These are phyloP conservation scores for Lepiota venenata DNA, from an alignment of 768 basidiomycete species.

Conservation along the genomic window DNA sequence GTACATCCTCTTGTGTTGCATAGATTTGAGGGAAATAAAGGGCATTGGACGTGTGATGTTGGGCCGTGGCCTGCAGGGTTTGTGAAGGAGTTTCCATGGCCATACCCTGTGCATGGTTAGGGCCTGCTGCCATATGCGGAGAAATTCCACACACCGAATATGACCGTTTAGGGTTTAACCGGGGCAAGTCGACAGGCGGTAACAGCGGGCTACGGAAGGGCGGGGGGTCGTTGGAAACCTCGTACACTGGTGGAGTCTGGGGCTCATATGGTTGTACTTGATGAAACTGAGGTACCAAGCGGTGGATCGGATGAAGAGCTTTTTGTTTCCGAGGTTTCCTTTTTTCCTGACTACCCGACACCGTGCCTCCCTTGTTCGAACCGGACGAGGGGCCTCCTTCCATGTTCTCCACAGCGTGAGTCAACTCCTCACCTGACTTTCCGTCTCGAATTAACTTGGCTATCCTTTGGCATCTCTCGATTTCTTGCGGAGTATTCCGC, in stretches of 20 bases:
- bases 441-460: constrained; percentile 50
- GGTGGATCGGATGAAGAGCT: neutral
- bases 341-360: neutral
- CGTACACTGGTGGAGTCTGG: neutral
- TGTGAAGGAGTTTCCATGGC: neutral
- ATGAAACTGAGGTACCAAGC: neutral
- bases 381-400: neutral
- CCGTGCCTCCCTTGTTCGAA: neutral
- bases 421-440: constrained; percentile 46
- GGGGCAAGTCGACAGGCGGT: constrained; percentile 17
- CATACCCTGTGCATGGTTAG: neutral
- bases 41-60: neutral
- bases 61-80: neutral
- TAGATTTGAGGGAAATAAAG: neutral
- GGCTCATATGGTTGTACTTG: neutral
- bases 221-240: constrained; percentile 13
- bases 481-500: constrained; percentile 45
- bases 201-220: constrained; percentile 29
- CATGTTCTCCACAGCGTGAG: constrained; percentile 37
- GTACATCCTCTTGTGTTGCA: neutral
- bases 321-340: neutral
- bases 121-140: neutral
- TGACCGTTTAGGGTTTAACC: neutral
- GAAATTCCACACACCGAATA: neutral
- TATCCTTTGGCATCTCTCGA: constrained; percentile 44